Base-by-base conservation (phyloP, 106 monocot species). In the Platanthera zijinensis region DNA sequence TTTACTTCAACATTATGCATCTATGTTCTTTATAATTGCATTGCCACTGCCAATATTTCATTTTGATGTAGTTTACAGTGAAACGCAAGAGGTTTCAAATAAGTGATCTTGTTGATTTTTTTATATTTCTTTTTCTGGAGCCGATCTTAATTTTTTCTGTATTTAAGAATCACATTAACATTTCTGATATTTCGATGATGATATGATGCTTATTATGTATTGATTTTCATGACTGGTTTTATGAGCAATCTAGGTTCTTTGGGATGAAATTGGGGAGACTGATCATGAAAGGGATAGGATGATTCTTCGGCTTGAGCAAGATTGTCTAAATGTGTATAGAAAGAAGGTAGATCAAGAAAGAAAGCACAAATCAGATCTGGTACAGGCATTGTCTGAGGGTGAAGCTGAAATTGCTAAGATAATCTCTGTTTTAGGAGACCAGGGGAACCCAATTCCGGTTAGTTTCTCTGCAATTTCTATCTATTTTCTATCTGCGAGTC, bases 261-360 rank as follows among this genome's bases (percentile, higher is more conserved):
- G 91, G 96, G 80, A 89, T 72, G 93, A 93, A 75, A 96, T 96
- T 57, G 96, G 96, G 30, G 91, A 93, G 84, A 86, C 19, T 49
- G 93, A 93, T 15, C 51, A 48, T 46, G 89, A 91, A 82, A 96
- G 88, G 72, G 96, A 93, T 74, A 85, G 51, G 63, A 91, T 89
- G 78, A 85, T 96, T 67, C 45, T 91, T 52, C 87, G 91, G 47
- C 85, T 96, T 59, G 96, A 96, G 75, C 81, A 86, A 76, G 96
- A 96, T 50, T 96, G 96, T 63, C 84, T 96, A 14, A 77, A 89
- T 74, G 82, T 96, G 1, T 96, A 96, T 84, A 76, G 78, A 66
- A 87, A 80, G 67, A 96, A 91, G 78, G 91, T 91, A 48, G 90
- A 93, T 10, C 89, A 84, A 50, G 77, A 89, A 10, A 93, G 87